Conservation (phyloP, 2,329 filamentous ascomycete genomes). For the Colletotrichum sp. region DNA sequence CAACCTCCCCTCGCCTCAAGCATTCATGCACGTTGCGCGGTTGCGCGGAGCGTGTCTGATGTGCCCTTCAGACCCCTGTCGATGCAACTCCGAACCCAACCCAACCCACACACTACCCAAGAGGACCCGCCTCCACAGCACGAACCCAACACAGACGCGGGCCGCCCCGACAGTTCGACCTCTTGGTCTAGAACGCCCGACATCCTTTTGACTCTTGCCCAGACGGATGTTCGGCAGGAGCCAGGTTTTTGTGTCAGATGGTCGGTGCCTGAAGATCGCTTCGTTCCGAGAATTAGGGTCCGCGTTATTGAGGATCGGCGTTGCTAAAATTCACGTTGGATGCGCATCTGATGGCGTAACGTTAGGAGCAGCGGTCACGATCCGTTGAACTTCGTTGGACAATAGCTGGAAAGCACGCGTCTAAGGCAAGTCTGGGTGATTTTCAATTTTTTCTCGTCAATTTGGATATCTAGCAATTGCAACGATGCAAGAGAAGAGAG, state of each 20-base stretch:
- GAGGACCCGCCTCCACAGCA: not conserved
- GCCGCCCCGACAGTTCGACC: not conserved
- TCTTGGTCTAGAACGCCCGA: not conserved
- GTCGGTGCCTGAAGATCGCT: not conserved
- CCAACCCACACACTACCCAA: not conserved
- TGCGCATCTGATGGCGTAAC: too few relatives aligned
- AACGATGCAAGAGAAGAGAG: not conserved
- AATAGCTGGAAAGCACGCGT: too few relatives aligned
- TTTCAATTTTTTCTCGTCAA: not conserved
- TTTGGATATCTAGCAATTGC: constrained; percentile 4
- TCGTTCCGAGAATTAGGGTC: not conserved
- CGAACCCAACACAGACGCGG: not conserved
- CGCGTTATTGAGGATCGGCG: not conserved
- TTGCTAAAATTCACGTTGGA: not conserved
- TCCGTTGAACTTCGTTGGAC: too few relatives aligned
- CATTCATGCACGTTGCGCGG: not conserved
- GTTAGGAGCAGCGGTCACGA: too few relatives aligned
- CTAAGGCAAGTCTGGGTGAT: fast-evolving
- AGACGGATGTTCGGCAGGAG: not conserved
- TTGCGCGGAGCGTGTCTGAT: not conserved
- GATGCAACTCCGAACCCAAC: not conserved
- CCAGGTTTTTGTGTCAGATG: not conserved
- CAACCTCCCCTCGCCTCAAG: not conserved
- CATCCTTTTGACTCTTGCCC: not conserved
- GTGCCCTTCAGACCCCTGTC: not conserved